Evolutionary conservation across 305 asterid species (phyloP).

Genomic region (Rubia occidens): DNA sequence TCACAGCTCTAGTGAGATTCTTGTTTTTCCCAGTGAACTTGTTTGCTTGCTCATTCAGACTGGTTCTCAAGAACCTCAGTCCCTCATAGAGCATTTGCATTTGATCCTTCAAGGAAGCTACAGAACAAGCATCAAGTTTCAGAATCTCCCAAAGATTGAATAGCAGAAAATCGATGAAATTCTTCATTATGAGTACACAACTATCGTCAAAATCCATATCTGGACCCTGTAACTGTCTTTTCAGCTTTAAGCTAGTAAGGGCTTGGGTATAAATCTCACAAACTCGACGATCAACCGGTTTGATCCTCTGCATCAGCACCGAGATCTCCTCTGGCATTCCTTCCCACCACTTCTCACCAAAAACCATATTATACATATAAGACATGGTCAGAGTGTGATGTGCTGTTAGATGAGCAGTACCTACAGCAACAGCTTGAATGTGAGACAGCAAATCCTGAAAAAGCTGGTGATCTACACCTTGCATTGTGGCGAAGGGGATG

Average conservation of each 20-base stretch:
- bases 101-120: background rate
- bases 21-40: background rate
- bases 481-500: background rate
- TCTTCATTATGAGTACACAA: background rate
- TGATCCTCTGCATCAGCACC: background rate
- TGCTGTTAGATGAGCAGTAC: conserved; percentile 3
- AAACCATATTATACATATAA: background rate
- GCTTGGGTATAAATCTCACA: background rate
- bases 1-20: background rate
- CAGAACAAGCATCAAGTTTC: background rate
- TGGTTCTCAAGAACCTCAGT: conserved; percentile 6
- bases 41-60: background rate
- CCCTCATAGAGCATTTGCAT: background rate
- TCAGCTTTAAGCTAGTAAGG: background rate
- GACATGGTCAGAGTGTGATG: conserved; percentile 2
- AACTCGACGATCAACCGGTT: background rate
- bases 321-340: conserved; percentile 8
- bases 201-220: background rate
- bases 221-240: background rate
- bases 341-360: conserved; percentile 8
- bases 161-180: conserved; percentile 4
- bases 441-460: background rate
- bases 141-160: background rate
- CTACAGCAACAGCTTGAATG: conserved; percentile 2
- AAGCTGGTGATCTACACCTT: background rate